Evolutionary conservation across 371 early-diverging fungal genomes (phyloP), one percentile per base, ranked within the genome.

Genomic region (Mortierella sp.): DNA sequence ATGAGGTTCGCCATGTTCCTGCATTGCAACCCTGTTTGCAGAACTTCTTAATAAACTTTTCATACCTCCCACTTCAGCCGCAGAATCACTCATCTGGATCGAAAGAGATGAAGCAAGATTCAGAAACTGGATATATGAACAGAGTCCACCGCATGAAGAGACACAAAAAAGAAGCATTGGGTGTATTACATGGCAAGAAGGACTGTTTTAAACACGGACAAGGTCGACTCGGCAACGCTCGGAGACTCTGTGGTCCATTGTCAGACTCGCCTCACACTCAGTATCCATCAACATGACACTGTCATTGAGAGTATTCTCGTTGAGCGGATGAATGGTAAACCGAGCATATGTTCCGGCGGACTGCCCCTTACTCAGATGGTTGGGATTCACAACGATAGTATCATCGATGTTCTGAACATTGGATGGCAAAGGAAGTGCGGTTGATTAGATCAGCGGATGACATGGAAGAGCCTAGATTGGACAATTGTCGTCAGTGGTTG

Each of bases 381-480:
- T 95, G 1, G 97, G 95, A 69, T 97, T 97, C 27, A 96, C 67
- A 64, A 93, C 83, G 0, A 95, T 65, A 0, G 85, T 84, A 40
- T 88, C 87, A 28, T 91, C 91, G 9, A 92, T 83, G 12, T 66
- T 71, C 74, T 84, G 34, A 10, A 54, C 10, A 37, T 47, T 5
- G 9, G 21, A 51, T 34, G 2, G 39, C 14, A 19, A 24, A 37
- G 8, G 8, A 51, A 45, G 22, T 53, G 17, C 17, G 6, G 19
- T n/a, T n/a, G 29, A 46, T 10, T 14, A 21, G 19, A 44, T 19
- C 17, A 21, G 16, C 17, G 44, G 21, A 27, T 12, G 31, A 17
- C 17, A 17, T 12, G 19, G 5, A 44, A n/a, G 44, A 44, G 44
- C 44, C 13, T 5, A 7, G 12, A 44, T 44, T 12, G n/a, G 44